phyloP scores from a whole-genome alignment of 1,284 basidiomycete genomes.

The Cryptococcus sp. region DNA sequence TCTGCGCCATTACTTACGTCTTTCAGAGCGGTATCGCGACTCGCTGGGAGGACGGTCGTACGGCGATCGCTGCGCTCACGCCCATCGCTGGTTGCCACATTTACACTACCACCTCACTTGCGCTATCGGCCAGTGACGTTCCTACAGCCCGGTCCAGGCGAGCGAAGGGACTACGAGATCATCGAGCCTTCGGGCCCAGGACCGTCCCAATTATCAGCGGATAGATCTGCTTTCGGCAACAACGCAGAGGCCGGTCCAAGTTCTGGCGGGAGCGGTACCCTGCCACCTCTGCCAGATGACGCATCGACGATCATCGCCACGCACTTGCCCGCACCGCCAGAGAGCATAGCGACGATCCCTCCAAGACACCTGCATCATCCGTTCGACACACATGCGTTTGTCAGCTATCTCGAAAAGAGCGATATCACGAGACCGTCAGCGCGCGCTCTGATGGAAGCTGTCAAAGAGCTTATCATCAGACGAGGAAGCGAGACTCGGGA shows the following conservation, averaged over 20 bases:
- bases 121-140: conserved; percentile 14
- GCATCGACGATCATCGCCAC: conserved; percentile 6
- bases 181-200: neutral
- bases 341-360: conserved; percentile 10
- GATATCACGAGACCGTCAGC: conserved; percentile 56
- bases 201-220: too few relatives aligned
- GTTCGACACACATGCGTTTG: conserved; percentile 53
- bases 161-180: conserved; percentile 4
- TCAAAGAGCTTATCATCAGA: conserved; percentile 74
- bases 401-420: conserved; percentile 44
- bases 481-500: conserved; percentile 72
- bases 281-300: neutral
- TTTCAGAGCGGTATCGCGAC: too few relatives aligned
- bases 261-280: neutral
- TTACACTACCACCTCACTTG: neutral
- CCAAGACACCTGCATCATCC: conserved; percentile 41
- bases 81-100: neutral
- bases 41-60: neutral
- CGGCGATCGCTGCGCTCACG: conserved; percentile 10
- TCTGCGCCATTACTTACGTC: too few relatives aligned
- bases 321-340: conserved; percentile 26
- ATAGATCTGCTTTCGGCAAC: too few relatives aligned
- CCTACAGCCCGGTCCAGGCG: conserved; percentile 13
- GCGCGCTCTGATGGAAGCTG: conserved; percentile 80
- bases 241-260: conserved; percentile 1